These are phyloP conservation scores for Polychaeton citri DNA, from an alignment of 2,329 filamentous ascomycete species.

Conservation along the genomic window DNA sequence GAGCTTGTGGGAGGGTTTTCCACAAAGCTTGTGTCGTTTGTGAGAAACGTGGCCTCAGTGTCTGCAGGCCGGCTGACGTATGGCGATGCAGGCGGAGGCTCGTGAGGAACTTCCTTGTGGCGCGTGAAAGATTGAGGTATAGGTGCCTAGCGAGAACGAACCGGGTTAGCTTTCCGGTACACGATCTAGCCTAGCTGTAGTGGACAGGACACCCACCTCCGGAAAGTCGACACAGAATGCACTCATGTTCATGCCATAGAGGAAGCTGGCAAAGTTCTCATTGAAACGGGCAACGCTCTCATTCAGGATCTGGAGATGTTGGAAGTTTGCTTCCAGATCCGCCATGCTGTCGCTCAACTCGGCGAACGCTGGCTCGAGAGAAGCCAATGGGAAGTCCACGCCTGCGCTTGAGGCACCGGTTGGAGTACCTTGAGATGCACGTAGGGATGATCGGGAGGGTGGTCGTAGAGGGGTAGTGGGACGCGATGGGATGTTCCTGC, in stretches of 20 bases:
- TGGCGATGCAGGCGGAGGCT: background rate
- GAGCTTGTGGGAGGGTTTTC: slow-evolving; percentile 58
- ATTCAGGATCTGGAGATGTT: slow-evolving; percentile 94
- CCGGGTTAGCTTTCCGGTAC: background rate
- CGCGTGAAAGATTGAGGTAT: slow-evolving; percentile 70
- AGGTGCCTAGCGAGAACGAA: slow-evolving; percentile 46
- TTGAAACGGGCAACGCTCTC: slow-evolving; percentile 86
- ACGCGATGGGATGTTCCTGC: slow-evolving; percentile 50
- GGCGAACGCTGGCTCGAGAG: slow-evolving; percentile 79
- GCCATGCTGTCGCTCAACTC: slow-evolving; percentile 90
- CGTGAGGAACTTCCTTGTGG: slow-evolving; percentile 25
- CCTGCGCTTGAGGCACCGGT: slow-evolving; percentile 25
- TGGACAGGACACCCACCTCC: slow-evolving; percentile 45
- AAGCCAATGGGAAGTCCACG: slow-evolving; percentile 57
- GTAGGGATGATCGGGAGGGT: slow-evolving; percentile 77
- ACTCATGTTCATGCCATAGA: slow-evolving; percentile 98
- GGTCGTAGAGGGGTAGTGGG: slow-evolving; percentile 88
- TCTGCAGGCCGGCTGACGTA: slow-evolving; percentile 22
- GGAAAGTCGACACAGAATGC: slow-evolving; percentile 97
- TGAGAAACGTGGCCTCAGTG: slow-evolving; percentile 77
- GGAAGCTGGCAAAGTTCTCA: slow-evolving; percentile 88
- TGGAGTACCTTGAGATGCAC: slow-evolving; percentile 50
- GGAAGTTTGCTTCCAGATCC: slow-evolving; percentile 91
- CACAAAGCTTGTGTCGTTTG: slow-evolving; percentile 81
- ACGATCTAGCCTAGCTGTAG: background rate